Base-by-base conservation (phyloP, 495 filamentous ascomycete species). In the Arthonia radiata region DNA sequence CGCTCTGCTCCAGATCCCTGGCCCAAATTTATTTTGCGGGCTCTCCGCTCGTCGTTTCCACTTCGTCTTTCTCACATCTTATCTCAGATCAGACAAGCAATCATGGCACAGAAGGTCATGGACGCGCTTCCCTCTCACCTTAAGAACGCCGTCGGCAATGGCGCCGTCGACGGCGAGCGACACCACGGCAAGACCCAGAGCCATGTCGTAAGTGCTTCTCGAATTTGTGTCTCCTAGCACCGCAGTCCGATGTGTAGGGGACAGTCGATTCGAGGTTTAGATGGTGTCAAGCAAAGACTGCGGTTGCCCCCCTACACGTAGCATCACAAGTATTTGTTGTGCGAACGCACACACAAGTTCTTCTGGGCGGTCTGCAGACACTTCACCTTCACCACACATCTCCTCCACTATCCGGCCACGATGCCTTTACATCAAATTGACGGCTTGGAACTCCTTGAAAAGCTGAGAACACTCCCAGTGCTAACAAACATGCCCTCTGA, bases 171-270 rank as follows among this genome's bases (percentile, higher is more conserved):
- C 37, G 56, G 59, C 25, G 77, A 76, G 53, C n/a, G n/a, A n/a
- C 81, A 90, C 44, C 82, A 93, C 51, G 81, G 79, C 39, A 93
- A 93, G 64, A 71, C 79, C 29, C 76, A 82, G 44, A 89, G 79
- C 18, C 81, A 91, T 51, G 77, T 93, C 74, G 82, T 90, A 53
- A 70, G 81, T 78, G n/a, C 13, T 15, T 13, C n/a, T 17, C 12
- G 15, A 28, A 12, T 14, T 31, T 25, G 19, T 27, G 27, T 32
- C 31, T 21, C 25, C 24, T 31, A 13, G 31, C 25, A 13, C 29
- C 31, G 32, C 19, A 22, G 7, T 6, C 19, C n/a, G n/a, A n/a
- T n/a, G n/a, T n/a, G n/a, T n/a, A n/a, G n/a, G n/a, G n/a, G n/a
- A n/a, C n/a, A n/a, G n/a, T n/a, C n/a, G n/a, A n/a, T n/a, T n/a